These are phyloP conservation scores for Tuber calosporum DNA, from an alignment of 495 filamentous ascomycete species.

Conservation along the genomic window DNA sequence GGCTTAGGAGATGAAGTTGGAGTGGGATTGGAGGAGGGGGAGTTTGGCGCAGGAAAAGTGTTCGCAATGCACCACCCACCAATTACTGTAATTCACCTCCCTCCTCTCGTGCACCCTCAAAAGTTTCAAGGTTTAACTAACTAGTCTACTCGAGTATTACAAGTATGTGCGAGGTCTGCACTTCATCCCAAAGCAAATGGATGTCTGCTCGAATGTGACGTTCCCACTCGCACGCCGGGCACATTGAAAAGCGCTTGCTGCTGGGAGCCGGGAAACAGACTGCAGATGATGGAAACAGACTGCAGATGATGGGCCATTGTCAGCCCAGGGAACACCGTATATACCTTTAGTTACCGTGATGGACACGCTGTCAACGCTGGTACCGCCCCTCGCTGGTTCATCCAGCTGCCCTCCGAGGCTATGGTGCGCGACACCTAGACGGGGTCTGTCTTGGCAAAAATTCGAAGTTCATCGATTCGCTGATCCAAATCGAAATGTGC, in stretches of 20 bases:
- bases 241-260: conserved; percentile 12
- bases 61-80: not conserved
- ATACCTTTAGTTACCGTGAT: conserved; percentile 28
- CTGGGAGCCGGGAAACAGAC: conserved; percentile 21
- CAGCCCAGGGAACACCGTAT: conserved; percentile 28
- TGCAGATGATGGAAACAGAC: no score
- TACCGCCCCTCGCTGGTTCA: conserved; percentile 34
- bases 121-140: not conserved
- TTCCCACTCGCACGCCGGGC: conserved; percentile 17
- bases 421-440: not conserved
- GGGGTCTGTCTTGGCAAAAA: not conserved
- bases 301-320: conserved; percentile 23
- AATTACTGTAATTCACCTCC: not conserved
- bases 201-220: conserved; percentile 36
- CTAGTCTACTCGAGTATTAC: no score
- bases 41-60: conserved; percentile 21
- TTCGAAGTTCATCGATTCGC: not conserved
- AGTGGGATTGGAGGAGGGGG: conserved; percentile 38
- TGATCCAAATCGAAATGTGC: not conserved
- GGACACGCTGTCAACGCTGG: conserved; percentile 32
- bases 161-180: conserved; percentile 4
- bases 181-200: conserved; percentile 30
- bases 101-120: not conserved
- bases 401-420: conserved; percentile 5
- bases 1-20: conserved; percentile 27